These are phyloP conservation scores for Gnaphalium uliginosum DNA, from an alignment of 129 eudicot species.

Conservation along the genomic window DNA sequence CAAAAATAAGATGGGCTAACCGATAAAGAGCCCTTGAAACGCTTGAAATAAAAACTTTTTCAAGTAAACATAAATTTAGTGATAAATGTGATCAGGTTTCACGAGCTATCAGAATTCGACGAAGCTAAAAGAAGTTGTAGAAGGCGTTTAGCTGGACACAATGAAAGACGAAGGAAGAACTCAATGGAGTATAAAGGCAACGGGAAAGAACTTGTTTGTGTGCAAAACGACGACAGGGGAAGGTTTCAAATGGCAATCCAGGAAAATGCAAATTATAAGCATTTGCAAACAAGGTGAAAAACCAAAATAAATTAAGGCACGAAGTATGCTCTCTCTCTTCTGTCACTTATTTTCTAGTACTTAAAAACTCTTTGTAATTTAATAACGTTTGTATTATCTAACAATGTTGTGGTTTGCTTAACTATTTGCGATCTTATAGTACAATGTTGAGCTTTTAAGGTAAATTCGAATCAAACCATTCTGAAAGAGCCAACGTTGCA, in stretches of 20 bases:
- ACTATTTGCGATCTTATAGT: background rate
- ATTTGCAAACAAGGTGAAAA: conserved; percentile 39
- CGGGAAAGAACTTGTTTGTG: conserved; percentile 41
- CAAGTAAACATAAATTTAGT: background rate
- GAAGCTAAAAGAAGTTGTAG: conserved; percentile 74
- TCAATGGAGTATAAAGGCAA: conserved; percentile 37
- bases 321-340: conserved; percentile 60
- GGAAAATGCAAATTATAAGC: conserved; percentile 33
- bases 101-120: conserved; percentile 66
- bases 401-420: background rate
- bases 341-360: conserved; percentile 40
- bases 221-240: conserved; percentile 39
- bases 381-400: background rate
- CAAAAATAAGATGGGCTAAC: too few species aligned
- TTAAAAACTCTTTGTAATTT: background rate
- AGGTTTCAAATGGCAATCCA: conserved; percentile 36
- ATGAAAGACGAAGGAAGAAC: conserved; percentile 67
- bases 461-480: background rate
- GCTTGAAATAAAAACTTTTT: too few species aligned
- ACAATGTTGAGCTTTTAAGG: background rate
- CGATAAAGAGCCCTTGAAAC: too few species aligned
- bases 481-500: too few species aligned
- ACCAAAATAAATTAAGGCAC: background rate
- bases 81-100: conserved; percentile 41
- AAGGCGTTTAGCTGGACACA: conserved; percentile 70